Base-by-base conservation (phyloP, 192 early-diverging fungal species). In the Borealophlyctis nickersoniae region DNA sequence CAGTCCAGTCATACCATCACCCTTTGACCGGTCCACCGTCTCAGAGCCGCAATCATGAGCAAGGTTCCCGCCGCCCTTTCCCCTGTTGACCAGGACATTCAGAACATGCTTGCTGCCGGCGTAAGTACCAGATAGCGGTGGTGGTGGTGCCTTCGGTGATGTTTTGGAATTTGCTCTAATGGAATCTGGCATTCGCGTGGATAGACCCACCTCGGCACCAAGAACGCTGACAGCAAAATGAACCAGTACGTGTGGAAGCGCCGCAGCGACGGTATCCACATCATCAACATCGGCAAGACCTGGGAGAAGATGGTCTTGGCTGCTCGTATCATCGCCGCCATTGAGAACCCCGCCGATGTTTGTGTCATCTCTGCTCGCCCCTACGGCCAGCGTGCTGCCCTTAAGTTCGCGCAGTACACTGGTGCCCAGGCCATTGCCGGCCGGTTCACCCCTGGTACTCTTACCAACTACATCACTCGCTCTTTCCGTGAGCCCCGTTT, bases 401-500 rank as follows among this genome's bases (percentile, higher is more conserved):
- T 96, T 62, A 99, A 99, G 90, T 99, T 89, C 81, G 98, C 94
- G 61, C 88, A 89, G 69, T 91, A 98, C 91, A 99, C 94, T 73
- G 95, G 95, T 70, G 92, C 94, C 66, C 92, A 97, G 84, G 95
- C 96, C 73, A 94, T 99, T 66, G 96, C 95, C 56, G 98, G 98
- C 79, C 92, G 96, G 79, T 99, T 99, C 91, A 99, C 97, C 72
- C 97, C 97, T 66, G 97, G 97, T 89, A 98, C 94, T 84, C 98
- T 99, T 86, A 99, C 97, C 77, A 99, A 99, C 87, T 99, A 99
- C 89, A 99, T 96, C 81, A 99, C 97, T 74, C 91, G 92, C 71
- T 87, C 93, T 67, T 99, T 98, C 92, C 91, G 93, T 85, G 97
- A 99, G 83, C 97, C 97, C 72, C 91, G 97, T 66, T 84, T 99